Evolutionary conservation across 768 basidiomycete species (phyloP), one percentile per base, ranked within the genome.

Genomic region (Auricularia sp.): DNA sequence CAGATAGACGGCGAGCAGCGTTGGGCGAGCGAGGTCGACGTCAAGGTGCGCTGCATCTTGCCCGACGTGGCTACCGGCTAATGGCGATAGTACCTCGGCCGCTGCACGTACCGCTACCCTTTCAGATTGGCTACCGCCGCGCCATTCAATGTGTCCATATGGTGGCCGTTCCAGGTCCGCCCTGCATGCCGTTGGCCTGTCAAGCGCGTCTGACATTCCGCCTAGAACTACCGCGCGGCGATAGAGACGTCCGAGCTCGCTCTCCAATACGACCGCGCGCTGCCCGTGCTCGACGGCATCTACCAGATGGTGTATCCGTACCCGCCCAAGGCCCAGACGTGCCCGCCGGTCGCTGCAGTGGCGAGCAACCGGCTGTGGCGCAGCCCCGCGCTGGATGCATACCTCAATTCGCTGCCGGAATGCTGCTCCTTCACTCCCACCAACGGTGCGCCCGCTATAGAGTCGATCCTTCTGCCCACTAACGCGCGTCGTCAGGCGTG

Each of bases 131-230:
- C 24, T 24, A 29, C 56, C 4, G 56, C 56, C 34, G 56, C 56
- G 34, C 56, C 56, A 7, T 8, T 59, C 24, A 59, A 59, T 29
- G 8, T 59, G 18, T 33, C 56, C 56, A 59, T 59, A 13, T 35
- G 24, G 56, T 59, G 56, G 56, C 29, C 56, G 56, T 59, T 59
- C 56, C 11, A 59, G 29, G 56, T 59, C 14, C 56, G 56, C 29
- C 8, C 54, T 29, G 29, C 29, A 3, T 29, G 29, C 29, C 29
- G 29, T 29, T 29, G 29, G 29, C 29, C 29, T 29, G 29, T 29
- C 29, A 29, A 29, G 29, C 29, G 29, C 29, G 29, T 29, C 29
- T 29, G 29, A 29, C 29, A 29, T 2, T 29, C 29, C 29, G 29
- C 29, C 29, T 18, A 59, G 56, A 34, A 59, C 56, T 59, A 59